A percentile compares a stretch with the other conserved stretches of the same genome.
phyloP scores from a whole-genome alignment of 1,139 yeast genomes.

The Geotrichum candidum region DNA sequence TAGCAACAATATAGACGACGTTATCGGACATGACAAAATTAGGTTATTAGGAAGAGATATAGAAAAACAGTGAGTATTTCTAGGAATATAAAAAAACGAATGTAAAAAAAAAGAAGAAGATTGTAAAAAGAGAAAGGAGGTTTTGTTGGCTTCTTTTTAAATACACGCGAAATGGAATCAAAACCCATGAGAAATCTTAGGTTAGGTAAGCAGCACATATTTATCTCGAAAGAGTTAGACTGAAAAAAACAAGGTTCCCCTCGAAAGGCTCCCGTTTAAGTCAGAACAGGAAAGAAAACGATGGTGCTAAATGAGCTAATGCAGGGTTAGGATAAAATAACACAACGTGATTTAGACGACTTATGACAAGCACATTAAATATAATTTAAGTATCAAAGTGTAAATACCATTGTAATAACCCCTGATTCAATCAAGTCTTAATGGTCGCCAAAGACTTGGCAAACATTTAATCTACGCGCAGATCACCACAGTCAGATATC shows the following conservation, averaged over 20 bases:
- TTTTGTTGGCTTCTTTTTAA: neutral
- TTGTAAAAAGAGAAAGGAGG: neutral
- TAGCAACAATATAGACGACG: constrained; percentile 80
- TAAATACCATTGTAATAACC: too few relatives aligned
- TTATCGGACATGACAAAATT: constrained; percentile 10
- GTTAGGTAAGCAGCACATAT: too few relatives aligned
- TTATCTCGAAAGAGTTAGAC: neutral
- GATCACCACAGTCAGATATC: neutral
- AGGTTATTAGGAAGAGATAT: neutral
- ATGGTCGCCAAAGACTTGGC: too few relatives aligned
- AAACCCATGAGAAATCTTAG: too few relatives aligned
- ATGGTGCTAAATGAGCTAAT: too few relatives aligned
- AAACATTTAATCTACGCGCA: too few relatives aligned
- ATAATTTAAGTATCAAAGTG: too few relatives aligned
- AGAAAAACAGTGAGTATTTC: neutral
- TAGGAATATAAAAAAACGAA: neutral
- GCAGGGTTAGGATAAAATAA: too few relatives aligned
- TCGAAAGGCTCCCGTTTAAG: neutral
- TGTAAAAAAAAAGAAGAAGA: neutral
- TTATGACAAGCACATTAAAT: too few relatives aligned
- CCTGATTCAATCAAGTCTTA: too few relatives aligned
- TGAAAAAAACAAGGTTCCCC: neutral
- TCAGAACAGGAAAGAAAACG: too few relatives aligned
- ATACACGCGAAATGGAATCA: neutral
- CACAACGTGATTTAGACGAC: too few relatives aligned